These are phyloP conservation scores for Pyrrhoderma noxium DNA, from an alignment of 1,284 basidiomycete genomes.

Conservation along the genomic window DNA sequence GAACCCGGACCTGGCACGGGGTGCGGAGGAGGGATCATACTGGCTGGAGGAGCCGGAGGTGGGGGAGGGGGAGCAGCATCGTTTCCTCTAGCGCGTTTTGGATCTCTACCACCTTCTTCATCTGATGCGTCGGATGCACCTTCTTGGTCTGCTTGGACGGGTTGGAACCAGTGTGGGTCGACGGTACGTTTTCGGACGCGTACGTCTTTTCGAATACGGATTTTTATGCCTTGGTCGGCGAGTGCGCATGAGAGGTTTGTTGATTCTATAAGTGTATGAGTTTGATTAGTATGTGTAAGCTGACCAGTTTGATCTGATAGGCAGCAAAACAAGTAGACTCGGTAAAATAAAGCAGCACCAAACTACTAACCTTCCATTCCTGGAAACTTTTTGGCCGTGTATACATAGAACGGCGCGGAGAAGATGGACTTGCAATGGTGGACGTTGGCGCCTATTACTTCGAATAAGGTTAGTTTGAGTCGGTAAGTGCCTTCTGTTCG, in stretches of 20 bases:
- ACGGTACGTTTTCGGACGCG: slow-evolving; percentile 54
- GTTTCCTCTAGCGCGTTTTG: slow-evolving; percentile 7
- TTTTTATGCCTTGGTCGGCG: slow-evolving; percentile 90
- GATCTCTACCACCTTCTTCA: slow-evolving; percentile 14
- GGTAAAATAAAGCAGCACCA: no score
- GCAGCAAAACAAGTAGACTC: no score
- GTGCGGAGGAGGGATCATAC: slow-evolving; percentile 5
- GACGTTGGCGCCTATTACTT: slow-evolving; percentile 83
- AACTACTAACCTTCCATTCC: slow-evolving; percentile 85
- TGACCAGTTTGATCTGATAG: background rate
- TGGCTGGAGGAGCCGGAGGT: slow-evolving; percentile 10
- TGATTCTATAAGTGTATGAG: slow-evolving; percentile 55
- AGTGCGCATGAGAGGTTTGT: slow-evolving; percentile 83
- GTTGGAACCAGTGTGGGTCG: slow-evolving; percentile 24
- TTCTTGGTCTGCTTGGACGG: slow-evolving; percentile 15
- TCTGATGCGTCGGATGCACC: slow-evolving; percentile 10
- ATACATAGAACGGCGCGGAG: slow-evolving; percentile 83
- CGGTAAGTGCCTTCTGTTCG: slow-evolving; percentile 84
- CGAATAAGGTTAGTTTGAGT: slow-evolving; percentile 86
- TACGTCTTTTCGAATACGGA: slow-evolving; percentile 85
- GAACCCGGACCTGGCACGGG: background rate
- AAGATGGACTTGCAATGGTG: slow-evolving; percentile 85
- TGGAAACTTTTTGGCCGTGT: slow-evolving; percentile 91
- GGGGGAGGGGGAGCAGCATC: slow-evolving; percentile 11
- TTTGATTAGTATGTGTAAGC: background rate